Conservation (phyloP, 2,329 filamentous ascomycete species). For the Sclerotinia spermophila region DNA sequence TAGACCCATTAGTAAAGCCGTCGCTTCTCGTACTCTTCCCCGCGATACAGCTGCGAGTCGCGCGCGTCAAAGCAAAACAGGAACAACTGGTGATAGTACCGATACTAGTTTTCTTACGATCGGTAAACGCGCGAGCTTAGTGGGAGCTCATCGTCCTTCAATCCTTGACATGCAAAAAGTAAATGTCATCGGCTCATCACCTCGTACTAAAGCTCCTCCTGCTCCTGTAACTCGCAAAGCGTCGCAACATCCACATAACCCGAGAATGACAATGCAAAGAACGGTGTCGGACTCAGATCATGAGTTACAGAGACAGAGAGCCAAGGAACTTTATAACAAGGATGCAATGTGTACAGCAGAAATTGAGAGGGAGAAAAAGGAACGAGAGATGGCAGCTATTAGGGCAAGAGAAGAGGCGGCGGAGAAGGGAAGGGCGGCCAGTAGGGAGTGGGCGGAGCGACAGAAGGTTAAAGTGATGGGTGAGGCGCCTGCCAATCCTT, state of each 20-base stretch:
- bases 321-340: constrained; percentile 51
- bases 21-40: constrained; percentile 41
- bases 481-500: constrained; percentile 31
- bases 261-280: constrained; percentile 39
- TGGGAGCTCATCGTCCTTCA: constrained; percentile 37
- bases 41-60: constrained; percentile 58
- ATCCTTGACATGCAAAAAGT: constrained; percentile 36
- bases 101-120: constrained; percentile 27
- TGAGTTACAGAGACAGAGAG: constrained; percentile 50
- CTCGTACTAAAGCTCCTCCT: constrained; percentile 29
- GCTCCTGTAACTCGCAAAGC: constrained; percentile 26
- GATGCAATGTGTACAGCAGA: constrained; percentile 49
- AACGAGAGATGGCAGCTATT: constrained; percentile 53
- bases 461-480: constrained; percentile 37
- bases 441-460: constrained; percentile 61
- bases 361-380: constrained; percentile 51
- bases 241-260: constrained; percentile 26
- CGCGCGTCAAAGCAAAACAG: constrained; percentile 48
- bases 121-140: constrained; percentile 33
- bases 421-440: constrained; percentile 55
- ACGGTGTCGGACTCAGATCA: constrained; percentile 50
- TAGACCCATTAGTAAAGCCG: constrained; percentile 49
- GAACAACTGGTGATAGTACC: constrained; percentile 31
- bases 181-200: constrained; percentile 29
- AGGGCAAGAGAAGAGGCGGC: constrained; percentile 57